Conservation (phyloP, 441 rosid species). For the Erodium trifolium region DNA sequence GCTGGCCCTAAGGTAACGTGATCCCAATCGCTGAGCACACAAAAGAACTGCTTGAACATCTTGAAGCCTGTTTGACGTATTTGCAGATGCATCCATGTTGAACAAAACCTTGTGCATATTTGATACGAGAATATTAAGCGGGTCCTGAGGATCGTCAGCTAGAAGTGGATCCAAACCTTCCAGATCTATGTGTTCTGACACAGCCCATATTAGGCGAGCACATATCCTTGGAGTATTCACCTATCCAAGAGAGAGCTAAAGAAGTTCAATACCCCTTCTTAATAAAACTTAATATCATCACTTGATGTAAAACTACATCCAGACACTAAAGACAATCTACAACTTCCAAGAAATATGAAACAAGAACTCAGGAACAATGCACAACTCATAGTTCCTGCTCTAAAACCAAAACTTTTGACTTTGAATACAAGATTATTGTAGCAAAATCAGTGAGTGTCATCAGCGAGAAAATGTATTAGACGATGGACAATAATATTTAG, state of each 20-base stretch:
- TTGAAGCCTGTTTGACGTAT: slow-evolving; percentile 74
- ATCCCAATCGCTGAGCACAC: slow-evolving; percentile 85
- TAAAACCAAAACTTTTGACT: too few relatives aligned
- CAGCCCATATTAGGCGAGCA: slow-evolving; percentile 86
- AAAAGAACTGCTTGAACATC: slow-evolving; percentile 94
- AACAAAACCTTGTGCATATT: slow-evolving; percentile 82
- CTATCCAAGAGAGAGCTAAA: slow-evolving; percentile 32
- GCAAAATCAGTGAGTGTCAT: background rate
- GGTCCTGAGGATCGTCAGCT: slow-evolving; percentile 98
- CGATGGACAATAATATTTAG: background rate
- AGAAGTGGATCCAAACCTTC: slow-evolving; percentile 98
- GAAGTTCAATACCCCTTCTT: background rate
- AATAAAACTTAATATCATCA: background rate
- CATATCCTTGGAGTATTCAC: slow-evolving; percentile 66
- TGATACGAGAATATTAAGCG: slow-evolving; percentile 68
- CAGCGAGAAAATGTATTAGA: background rate
- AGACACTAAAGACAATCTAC: background rate
- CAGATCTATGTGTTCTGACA: slow-evolving; percentile 86
- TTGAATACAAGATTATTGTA: too few relatives aligned
- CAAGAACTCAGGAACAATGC: background rate
- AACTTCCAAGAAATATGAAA: background rate
- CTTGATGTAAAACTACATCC: background rate
- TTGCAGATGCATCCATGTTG: slow-evolving; percentile 72
- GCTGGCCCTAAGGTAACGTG: slow-evolving; percentile 81
- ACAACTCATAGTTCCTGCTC: background rate